Percentiles rank a stretch among this genome's conserved stretches.
Evolutionary conservation across 768 basidiomycete species (phyloP).

Genomic region (Neoboletus magnificus): DNA sequence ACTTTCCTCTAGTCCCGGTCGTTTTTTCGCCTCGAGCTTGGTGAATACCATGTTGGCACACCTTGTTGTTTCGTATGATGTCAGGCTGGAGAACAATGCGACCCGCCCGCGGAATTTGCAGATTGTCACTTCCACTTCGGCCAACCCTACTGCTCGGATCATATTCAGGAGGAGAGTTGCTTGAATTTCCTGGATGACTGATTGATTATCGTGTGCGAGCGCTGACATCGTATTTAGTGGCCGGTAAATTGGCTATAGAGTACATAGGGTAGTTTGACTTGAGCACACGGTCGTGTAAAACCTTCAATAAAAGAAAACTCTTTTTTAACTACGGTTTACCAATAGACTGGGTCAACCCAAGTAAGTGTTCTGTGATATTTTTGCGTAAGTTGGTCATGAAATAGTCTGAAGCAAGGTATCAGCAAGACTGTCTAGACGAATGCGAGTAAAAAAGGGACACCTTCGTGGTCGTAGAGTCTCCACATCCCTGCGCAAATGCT

Average conservation of each 20-base stretch:
- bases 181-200: neutral
- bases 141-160: constrained; percentile 8
- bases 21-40: constrained; percentile 4
- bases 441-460: too few species aligned
- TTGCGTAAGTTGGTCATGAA: too few species aligned
- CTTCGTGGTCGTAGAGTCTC: too few species aligned
- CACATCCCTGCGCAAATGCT: too few species aligned
- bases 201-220: neutral
- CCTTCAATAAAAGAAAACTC: too few species aligned
- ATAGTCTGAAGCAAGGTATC: too few species aligned
- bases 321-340: too few species aligned
- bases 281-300: too few species aligned
- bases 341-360: too few species aligned
- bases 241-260: neutral
- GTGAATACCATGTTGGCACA: constrained; percentile 18
- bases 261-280: neutral
- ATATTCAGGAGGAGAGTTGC: constrained; percentile 12
- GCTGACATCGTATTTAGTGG: neutral
- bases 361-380: too few species aligned
- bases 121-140: neutral
- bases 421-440: too few species aligned
- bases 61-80: constrained; percentile 13
- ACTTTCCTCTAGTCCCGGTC: constrained; percentile 7
- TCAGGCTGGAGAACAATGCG: constrained; percentile 7
- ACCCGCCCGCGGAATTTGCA: neutral